Evolutionary conservation across 352 stramenopile genomes (phyloP), one percentile per base, ranked within the genome.

Genomic region (Pythium periplocum): DNA sequence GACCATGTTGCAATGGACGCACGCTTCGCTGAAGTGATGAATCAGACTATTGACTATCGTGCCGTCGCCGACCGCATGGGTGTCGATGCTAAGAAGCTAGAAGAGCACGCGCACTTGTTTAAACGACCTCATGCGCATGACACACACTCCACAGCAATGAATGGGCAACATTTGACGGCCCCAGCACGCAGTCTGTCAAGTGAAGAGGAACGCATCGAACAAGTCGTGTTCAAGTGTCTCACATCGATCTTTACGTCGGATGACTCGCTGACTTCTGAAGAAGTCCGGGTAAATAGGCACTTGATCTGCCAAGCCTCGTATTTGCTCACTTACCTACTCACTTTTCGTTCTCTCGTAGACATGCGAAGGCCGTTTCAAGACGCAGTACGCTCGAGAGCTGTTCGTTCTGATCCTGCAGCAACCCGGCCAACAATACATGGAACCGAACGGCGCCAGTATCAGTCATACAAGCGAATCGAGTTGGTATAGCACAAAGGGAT

Each of bases 331-430:
- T 26, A 26, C 17, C 17, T 33, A 38, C 40, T 53, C 53, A 34
- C 37, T 32, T 26, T 42, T 46, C n/a, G 44, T 11, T 51, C 4
- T 56, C 12, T 63, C n/a, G 39, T 12, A 90, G 77, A 40, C 65
- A 32, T 93, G 83, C 34, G 75, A 88, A 52, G 44, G 43, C 4
- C 58, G 71, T 12, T 91, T 93, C 61, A 90, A 87, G 49, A 75
- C 64, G 34, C 67, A 72, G 42, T 86, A 91, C 48, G 83, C 83
- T 0, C 66, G 83, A 30, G 83, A 93, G 38, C 50, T 93, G 17
- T 90, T 93, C 48, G 83, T 93, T 32, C 57, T 93, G 36, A 93
- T 93, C 34, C 52, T 93, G n/a, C 91, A 91, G 83, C 83, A 93
- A 45, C 83, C 83, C 2, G 86, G 64, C 38, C 81, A 91, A 35